Evolutionary conservation across 2,329 filamentous ascomycete genomes (phyloP), one percentile per base, ranked within the genome.

Genomic region (Chrysoporthe deuterocubensis): DNA sequence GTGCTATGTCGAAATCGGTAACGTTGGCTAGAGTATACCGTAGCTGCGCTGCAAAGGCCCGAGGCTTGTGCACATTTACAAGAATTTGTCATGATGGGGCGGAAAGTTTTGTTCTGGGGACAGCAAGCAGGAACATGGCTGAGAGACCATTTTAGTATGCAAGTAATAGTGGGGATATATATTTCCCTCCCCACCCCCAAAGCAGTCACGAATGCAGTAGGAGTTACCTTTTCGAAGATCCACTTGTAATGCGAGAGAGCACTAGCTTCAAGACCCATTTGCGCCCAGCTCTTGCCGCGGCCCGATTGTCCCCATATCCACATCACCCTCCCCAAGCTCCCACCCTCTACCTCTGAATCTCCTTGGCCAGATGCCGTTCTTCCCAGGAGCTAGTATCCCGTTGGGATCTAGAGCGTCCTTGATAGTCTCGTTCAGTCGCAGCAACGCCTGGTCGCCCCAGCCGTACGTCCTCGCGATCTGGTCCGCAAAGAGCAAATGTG

Each of bases 301-400:
- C 18, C 72, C 69, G 62, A 73, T 70, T 16, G 50, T 66, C 13
- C 52, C 56, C 63, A 73, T 61, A 44, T 74, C 73, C 44, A 70
- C 42, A 64, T 73, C 73, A 11, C 72, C 67, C 40, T 60, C 67
- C 14, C 70, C 72, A 65, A 77, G 70, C 68, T 77, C 76, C 73
- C 75, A 77, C 14, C 75, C 76, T 54, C 74, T 74, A 13, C 73
- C 74, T 32, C 72, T 66, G 40, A 74, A 78, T 59, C 72, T 69
- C 65, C 69, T 71, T 4, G 78, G 78, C 78, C 78, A 80, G 32
- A 80, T 77, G 0, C 78, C 76, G 34, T 77, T 79, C 54, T 81
- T 81, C 0, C 83, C 83, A 1, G 81, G 82, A 3, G 81, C 79
- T 52, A 84, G 70, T 57, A 84, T 82, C 0, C 81, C 81, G 61